Evolutionary conservation across 768 basidiomycete genomes (phyloP).

Genomic region (Pulveroboletus sp.): DNA sequence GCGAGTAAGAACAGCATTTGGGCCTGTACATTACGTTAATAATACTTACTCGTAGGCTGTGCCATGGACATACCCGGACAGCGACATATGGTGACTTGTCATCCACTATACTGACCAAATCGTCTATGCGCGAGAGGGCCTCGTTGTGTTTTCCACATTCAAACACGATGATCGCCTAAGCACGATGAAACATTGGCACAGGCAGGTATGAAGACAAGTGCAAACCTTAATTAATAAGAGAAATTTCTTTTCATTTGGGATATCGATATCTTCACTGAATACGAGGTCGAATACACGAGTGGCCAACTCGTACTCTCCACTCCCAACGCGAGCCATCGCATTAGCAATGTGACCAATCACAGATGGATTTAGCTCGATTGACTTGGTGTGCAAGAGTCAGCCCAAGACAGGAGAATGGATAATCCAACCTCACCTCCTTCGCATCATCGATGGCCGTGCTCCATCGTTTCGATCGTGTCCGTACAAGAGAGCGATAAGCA

Average conservation of each 20-base stretch:
- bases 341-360: slow-evolving; percentile 9
- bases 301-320: slow-evolving; percentile 2
- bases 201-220: rapidly evolving
- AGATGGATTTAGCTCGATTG: slow-evolving; percentile 6
- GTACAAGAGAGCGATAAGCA: too few relatives aligned
- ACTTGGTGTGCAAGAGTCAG: background rate
- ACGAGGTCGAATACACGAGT: slow-evolving; percentile 9
- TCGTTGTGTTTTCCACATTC: slow-evolving; percentile 3
- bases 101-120: background rate
- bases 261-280: background rate
- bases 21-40: background rate
- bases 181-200: background rate
- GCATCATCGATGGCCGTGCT: slow-evolving; percentile 2
- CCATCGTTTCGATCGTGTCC: background rate
- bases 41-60: rapidly evolving
- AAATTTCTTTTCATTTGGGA: slow-evolving; percentile 1
- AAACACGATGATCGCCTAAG: slow-evolving; percentile 6
- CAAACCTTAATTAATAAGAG: slow-evolving; percentile 12
- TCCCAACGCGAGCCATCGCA: background rate
- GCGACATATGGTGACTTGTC: background rate
- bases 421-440: background rate
- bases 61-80: background rate
- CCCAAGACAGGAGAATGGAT: too few relatives aligned
- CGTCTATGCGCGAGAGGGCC: slow-evolving; percentile 6
- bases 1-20: slow-evolving; percentile 1